Evolutionary conservation across 73 alveolate genomes (phyloP), one percentile per base, ranked within the genome.

Genomic region (Paraurostyla sp.): DNA sequence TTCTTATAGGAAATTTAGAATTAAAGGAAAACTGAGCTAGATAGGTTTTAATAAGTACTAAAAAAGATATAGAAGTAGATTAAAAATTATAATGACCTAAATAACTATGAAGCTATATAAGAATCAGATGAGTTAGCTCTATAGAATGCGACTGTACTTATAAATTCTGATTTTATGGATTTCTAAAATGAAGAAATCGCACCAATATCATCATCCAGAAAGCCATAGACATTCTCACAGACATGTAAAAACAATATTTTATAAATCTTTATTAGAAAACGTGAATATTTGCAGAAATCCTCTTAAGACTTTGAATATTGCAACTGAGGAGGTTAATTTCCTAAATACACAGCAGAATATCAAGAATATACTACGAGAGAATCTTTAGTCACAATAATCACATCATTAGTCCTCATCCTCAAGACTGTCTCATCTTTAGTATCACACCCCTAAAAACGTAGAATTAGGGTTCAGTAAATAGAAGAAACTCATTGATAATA

Each of bases 341-440:
- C 41, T 65, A 65, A 65, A 38, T 22, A 38, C 82, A 18, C 13
- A 65, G 23, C 50, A 65, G 41, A 65, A 65, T 38, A 65, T 65
- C 13, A 65, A 65, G 58, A 65, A 65, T 30, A 65, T 65, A 11
- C 25, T 65, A 33, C 40, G 82, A 38, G 82, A 65, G 41, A 65
- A 65, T 65, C 46, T 65, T 1, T 22, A 65, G 6, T 65, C 82
- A 38, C 41, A 65, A 38, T 65, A 65, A 38, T 38, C 27, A 15
- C 16, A 15, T 2, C 6, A 65, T 32, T 20, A 35, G 9, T 6
- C 9, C 15, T 35, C 38, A 29, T 65, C 32, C 13, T 40, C 82
- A 16, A 65, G 82, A 65, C 13, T 65, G 13, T 65, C 82, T 18
- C 35, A 38, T 65, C 35, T 58, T 15, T 0, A 40, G 25, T 65